phyloP scores from a whole-genome alignment of 2,329 filamentous ascomycete genomes.

The Colletotrichum somersetense region DNA sequence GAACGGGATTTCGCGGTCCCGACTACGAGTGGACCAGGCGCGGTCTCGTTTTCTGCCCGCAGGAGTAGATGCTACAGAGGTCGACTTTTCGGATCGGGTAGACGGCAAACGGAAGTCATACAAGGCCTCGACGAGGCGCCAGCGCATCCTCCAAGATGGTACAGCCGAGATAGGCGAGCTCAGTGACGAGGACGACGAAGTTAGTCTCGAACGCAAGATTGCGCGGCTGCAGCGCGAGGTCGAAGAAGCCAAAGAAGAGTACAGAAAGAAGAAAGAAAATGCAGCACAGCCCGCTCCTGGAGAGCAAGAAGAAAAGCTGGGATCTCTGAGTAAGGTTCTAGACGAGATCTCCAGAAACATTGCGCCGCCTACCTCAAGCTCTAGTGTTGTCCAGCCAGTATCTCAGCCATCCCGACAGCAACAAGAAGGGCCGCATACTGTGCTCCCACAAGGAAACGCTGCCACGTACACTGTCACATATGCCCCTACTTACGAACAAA shows the following conservation, averaged over 20 bases:
- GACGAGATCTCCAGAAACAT: constrained; percentile 69
- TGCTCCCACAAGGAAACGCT: constrained; percentile 27
- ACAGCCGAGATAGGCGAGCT: constrained; percentile 78
- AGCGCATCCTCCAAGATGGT: constrained; percentile 72
- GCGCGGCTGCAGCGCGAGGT: constrained; percentile 86
- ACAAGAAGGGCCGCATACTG: constrained; percentile 44
- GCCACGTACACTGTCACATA: constrained; percentile 74
- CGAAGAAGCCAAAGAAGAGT: constrained; percentile 76
- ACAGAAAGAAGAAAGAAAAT: constrained; percentile 65
- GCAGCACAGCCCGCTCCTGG: constrained; percentile 55
- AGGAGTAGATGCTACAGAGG: constrained; percentile 80
- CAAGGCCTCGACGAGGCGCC: constrained; percentile 76
- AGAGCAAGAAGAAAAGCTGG: constrained; percentile 68
- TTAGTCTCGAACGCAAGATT: constrained; percentile 82
- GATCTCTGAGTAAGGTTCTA: constrained; percentile 78
- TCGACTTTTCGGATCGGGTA: constrained; percentile 92
- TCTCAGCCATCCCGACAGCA: constrained; percentile 37
- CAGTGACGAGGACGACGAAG: constrained; percentile 77
- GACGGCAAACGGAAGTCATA: constrained; percentile 87
- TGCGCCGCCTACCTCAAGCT: constrained; percentile 45
- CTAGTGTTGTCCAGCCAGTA: constrained; percentile 11
- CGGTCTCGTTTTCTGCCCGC: constrained; percentile 83
- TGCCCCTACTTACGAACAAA: constrained; percentile 73
- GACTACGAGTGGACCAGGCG: constrained; percentile 82
- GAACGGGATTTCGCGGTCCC: constrained; percentile 79